A percentile compares a stretch with the other conserved stretches of the same genome.
These are phyloP conservation scores for Jaenimonas drosophilae DNA, from an alignment of 208 protist genomes.

Conservation along the genomic window DNA sequence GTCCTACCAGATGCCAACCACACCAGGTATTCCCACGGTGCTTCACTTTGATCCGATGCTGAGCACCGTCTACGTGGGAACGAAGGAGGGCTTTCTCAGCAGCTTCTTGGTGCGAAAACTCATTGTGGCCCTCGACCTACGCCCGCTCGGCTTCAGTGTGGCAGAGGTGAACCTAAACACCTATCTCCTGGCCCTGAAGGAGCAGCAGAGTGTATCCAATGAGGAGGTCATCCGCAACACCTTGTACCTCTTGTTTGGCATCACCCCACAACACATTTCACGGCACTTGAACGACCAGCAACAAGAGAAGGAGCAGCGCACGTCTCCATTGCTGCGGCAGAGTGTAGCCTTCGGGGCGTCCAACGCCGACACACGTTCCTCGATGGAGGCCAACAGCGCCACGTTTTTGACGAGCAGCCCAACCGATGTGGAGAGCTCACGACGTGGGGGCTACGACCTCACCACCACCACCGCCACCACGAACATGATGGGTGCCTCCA, in stretches of 20 bases:
- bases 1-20: constrained; percentile 12
- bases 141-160: constrained; percentile 22
- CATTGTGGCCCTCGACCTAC: constrained; percentile 45
- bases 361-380: too few species aligned
- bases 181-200: constrained; percentile 19
- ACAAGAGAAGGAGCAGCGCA: constrained; percentile 3
- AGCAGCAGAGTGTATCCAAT: constrained; percentile 11
- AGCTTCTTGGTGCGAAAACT: constrained; percentile 66
- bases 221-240: constrained; percentile 30
- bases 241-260: constrained; percentile 29
- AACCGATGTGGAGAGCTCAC: too few species aligned
- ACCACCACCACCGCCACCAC: too few species aligned
- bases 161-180: constrained; percentile 14
- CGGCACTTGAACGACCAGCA: constrained; percentile 6
- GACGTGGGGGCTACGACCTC: too few species aligned
- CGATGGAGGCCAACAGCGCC: too few species aligned
- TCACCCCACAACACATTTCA: constrained; percentile 19
- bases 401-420: too few species aligned
- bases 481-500: too few species aligned
- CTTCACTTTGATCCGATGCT: constrained; percentile 51
- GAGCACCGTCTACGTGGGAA: constrained; percentile 58
- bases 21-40: constrained; percentile 23
- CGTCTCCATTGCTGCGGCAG: too few species aligned
- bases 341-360: too few species aligned
- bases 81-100: constrained; percentile 48